Evolutionary conservation across 108 stramenopile genomes (phyloP).

Genomic region (Cyclotella sp.): DNA sequence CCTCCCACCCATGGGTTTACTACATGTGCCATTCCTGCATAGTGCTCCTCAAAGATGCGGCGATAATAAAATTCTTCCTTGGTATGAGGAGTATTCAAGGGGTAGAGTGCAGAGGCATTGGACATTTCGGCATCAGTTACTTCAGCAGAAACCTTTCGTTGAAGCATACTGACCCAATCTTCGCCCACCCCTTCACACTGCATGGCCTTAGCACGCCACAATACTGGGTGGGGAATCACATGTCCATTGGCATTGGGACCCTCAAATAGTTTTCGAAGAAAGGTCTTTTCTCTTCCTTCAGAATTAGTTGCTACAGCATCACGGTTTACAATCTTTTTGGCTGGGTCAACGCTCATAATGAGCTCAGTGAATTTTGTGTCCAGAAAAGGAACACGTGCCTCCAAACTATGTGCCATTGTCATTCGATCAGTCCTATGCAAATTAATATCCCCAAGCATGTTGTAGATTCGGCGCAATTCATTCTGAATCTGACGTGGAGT

Average conservation of each 20-base stretch:
- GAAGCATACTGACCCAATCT: constrained; percentile 81
- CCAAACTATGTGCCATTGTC: constrained; percentile 84
- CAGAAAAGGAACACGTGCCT: constrained; percentile 84
- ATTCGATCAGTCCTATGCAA: constrained; percentile 79
- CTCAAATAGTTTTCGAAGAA: constrained; percentile 70
- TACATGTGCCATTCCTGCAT: constrained; percentile 69
- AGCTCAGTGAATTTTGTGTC: constrained; percentile 74
- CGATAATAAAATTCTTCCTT: constrained; percentile 86
- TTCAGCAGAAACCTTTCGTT: constrained; percentile 62
- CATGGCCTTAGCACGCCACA: constrained; percentile 88
- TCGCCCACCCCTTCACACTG: constrained; percentile 87
- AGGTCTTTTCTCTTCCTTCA: constrained; percentile 72
- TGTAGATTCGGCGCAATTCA: constrained; percentile 71
- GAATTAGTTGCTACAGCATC: constrained; percentile 66
- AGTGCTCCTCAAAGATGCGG: constrained; percentile 69
- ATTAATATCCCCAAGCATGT: constrained; percentile 74
- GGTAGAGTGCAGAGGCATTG: constrained; percentile 60
- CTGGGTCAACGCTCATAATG: constrained; percentile 75
- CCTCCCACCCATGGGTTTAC: constrained; percentile 79
- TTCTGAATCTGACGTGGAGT: constrained; percentile 66
- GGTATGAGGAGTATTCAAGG: constrained; percentile 77
- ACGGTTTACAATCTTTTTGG: constrained; percentile 67
- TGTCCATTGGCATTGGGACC: constrained; percentile 70
- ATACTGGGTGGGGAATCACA: constrained; percentile 66
- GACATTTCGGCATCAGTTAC: constrained; percentile 78